Percentiles rank a stretch among this genome's conserved stretches.
Conservation (phyloP, 345 rosid genomes). For the Linum trigynum region DNA sequence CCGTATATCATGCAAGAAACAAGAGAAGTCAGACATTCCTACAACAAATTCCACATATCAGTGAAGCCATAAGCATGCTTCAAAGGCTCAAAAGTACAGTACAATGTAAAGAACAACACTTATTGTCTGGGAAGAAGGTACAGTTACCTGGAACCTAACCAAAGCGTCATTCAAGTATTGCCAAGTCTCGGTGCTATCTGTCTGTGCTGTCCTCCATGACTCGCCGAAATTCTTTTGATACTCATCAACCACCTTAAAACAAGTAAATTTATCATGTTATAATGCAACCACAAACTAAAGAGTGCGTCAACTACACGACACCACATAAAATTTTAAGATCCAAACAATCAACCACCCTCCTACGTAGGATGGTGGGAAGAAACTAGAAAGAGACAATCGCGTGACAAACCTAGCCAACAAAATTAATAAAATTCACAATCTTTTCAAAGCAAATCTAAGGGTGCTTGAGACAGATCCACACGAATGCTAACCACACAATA, state of each 20-base stretch:
- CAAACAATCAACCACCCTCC: neutral
- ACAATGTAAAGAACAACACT: neutral
- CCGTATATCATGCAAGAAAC: neutral
- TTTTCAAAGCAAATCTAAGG: neutral
- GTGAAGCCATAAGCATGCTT: neutral
- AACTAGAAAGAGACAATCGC: neutral
- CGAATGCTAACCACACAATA: no score
- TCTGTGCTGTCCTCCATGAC: slow-evolving; percentile 61
- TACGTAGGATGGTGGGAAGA: neutral
- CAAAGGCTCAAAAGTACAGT: neutral
- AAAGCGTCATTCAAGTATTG: slow-evolving; percentile 74
- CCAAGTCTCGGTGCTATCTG: slow-evolving; percentile 64
- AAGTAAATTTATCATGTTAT: neutral
- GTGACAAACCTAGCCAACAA: neutral
- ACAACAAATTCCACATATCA: neutral
- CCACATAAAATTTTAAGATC: neutral
- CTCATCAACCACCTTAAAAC: slow-evolving; percentile 70
- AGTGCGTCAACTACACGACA: neutral
- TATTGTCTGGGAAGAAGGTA: neutral
- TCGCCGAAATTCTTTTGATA: slow-evolving; percentile 86
- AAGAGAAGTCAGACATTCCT: neutral
- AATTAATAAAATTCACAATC: neutral
- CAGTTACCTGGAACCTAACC: slow-evolving; percentile 61
- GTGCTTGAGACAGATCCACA: neutral
- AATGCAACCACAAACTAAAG: neutral